Conservation (phyloP, 2,329 filamentous ascomycete genomes). For the Aspergillus ibericus region DNA sequence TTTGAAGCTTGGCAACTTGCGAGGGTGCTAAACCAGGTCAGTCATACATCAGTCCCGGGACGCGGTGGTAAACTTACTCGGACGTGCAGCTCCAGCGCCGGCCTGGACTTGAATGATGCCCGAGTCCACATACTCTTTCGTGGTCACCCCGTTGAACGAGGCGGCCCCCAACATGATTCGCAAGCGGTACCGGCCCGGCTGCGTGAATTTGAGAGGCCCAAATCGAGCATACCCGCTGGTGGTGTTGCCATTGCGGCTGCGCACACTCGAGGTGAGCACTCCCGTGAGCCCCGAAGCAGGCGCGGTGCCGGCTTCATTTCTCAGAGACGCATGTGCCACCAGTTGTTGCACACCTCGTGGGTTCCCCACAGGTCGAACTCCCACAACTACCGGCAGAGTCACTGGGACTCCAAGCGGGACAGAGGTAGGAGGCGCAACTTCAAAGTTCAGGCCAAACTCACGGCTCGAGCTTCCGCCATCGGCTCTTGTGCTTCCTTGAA, state of each 20-base stretch:
- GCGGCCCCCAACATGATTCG: constrained; percentile 34
- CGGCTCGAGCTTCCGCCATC: constrained; percentile 20
- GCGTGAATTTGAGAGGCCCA: constrained; percentile 26
- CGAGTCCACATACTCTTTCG: constrained; percentile 33
- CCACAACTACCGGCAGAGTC: constrained; percentile 33
- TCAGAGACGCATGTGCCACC: constrained; percentile 29
- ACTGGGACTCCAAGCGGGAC: constrained; percentile 28
- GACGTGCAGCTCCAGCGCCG: constrained; percentile 27
- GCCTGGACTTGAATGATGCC: constrained; percentile 30
- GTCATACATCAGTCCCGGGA: constrained; percentile 9
- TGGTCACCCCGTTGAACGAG: constrained; percentile 29
- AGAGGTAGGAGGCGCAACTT: constrained; percentile 29
- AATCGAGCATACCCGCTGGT: constrained; percentile 34
- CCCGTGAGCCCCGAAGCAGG: constrained; percentile 26
- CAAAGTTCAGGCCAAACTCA: constrained; percentile 33
- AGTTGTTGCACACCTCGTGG: constrained; percentile 28
- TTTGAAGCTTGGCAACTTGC: constrained; percentile 27
- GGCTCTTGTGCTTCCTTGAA: constrained; percentile 8
- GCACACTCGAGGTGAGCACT: constrained; percentile 33
- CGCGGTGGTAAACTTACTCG: constrained; percentile 26
- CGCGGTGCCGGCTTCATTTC: constrained; percentile 26
- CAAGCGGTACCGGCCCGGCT: constrained; percentile 31
- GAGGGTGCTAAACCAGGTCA: constrained; percentile 26
- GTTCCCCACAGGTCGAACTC: constrained; percentile 29
- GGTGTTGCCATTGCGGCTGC: constrained; percentile 30